Base-by-base conservation (phyloP, 2,329 filamentous ascomycete species). In the Neonectria hederae region DNA sequence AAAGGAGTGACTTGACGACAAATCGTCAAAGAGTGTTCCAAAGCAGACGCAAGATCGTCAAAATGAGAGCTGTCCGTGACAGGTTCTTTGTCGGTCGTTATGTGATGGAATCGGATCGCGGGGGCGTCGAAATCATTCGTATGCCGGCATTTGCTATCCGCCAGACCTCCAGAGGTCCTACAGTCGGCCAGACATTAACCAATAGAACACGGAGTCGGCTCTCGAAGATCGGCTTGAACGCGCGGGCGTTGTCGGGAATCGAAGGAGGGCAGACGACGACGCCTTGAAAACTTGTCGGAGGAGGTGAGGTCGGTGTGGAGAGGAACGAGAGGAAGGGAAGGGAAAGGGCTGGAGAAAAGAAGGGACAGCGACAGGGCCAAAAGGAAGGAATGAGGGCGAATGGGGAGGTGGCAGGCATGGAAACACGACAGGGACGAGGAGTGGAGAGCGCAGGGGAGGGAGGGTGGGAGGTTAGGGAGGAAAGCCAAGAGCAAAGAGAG, bases 1-100 rank as follows among this genome's bases (percentile, higher is more conserved):
- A 73, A 82, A 82, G 66, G 82, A 83, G 82, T 74, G 82, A 80
- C 79, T 80, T 76, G 81, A 83, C 81, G 80, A 81, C 75, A 79
- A 77, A 71, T 81, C 80, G 81, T 81, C 80, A 72, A 76, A 75
- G 62, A 54, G 65, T 63, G 66, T 69, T 71, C 38, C 70, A 67
- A 69, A 73, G 73, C 67, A 71, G 68, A 66, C 55, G 69, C 68
- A 61, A 69, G 13, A 68, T 75, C 73, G 74, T 76, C 71, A 67
- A 71, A 60, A 60, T 66, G 28, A 67, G 55, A 51, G 58, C 46
- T 55, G 67, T 71, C 70, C 72, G 73, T 70, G 52, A 69, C 63
- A 57, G 63, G 46, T 58, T 69, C 65, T 45, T 63, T 19, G 43
- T 66, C 59, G 46, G 61, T 65, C 55, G 56, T 65, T 59, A 68